phyloP scores from a whole-genome alignment of 2,329 filamentous ascomycete species.

The Furcasterigmium furcatum region DNA sequence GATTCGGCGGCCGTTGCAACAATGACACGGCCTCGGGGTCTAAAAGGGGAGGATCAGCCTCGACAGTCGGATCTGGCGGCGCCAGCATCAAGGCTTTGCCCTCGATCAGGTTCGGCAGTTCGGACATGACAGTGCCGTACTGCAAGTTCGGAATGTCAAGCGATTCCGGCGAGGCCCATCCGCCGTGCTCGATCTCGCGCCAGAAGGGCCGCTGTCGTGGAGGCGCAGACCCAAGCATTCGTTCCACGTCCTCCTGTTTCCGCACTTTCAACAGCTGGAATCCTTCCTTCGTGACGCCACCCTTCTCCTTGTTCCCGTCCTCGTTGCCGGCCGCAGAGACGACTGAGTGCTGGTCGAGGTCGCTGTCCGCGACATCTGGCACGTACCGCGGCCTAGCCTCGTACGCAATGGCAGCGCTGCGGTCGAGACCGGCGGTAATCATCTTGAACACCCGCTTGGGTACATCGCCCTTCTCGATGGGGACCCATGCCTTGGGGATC shows the following conservation, averaged over 20 bases:
- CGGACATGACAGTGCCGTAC: constrained; percentile 75
- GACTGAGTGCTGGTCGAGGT: constrained; percentile 6
- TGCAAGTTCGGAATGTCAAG: constrained; percentile 76
- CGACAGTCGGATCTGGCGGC: constrained; percentile 46
- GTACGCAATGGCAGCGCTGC: constrained; percentile 79
- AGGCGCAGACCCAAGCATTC: constrained; percentile 43
- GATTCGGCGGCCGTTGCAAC: constrained; percentile 65
- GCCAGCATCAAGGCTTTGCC: constrained; percentile 88
- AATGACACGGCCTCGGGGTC: constrained; percentile 67
- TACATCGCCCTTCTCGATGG: constrained; percentile 82
- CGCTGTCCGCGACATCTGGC: constrained; percentile 13
- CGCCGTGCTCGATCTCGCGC: constrained; percentile 81
- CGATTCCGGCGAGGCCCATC: constrained; percentile 81
- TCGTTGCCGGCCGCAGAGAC: constrained; percentile 2
- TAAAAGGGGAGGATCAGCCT: constrained; percentile 40
- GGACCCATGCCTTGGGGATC: constrained; percentile 85
- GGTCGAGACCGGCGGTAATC: constrained; percentile 67
- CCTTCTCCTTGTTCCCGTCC: constrained; percentile 14
- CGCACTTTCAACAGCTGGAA: constrained; percentile 20
- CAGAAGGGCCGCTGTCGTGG: constrained; percentile 56
- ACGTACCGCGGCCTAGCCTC: constrained; percentile 67
- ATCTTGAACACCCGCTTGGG: constrained; percentile 70
- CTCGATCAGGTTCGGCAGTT: constrained; percentile 87
- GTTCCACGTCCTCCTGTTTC: constrained; percentile 32
- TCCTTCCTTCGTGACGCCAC: constrained; percentile 11